Evolutionary conservation across 176 grass and related monocot genomes (phyloP), one percentile per base, ranked within the genome.

Genomic region (Cenchrus fungigraminus): DNA sequence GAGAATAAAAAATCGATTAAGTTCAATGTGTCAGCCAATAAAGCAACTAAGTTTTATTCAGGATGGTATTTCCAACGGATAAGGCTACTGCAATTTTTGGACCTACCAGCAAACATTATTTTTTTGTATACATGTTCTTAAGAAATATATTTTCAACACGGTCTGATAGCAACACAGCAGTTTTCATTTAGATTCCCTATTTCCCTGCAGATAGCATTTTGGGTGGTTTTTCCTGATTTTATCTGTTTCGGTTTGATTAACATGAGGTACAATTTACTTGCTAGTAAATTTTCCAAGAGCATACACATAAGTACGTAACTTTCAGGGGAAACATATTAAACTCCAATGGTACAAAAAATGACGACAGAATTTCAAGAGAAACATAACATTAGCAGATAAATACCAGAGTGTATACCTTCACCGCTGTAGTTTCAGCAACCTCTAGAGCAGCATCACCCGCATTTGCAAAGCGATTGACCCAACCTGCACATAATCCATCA

Each of bases 381-480:
- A 47, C 14, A 82, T 71, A 77, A 70, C 72, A 52, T 12, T 75
- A 71, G 16, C 69, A 87, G 16, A 63, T 68, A 76, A 71, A 7
- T 37, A 62, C 10, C 31, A 72, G 19, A 90, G 77, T 42, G 62
- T 14, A 55, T 71, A 93, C 88, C 77, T 90, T 93, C 49, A 9
- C 73, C 11, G 88, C 77, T 87, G 91, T 87, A 62, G 50, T 78
- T 82, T 90, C 91, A 87, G 87, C 91, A 66, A 84, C 82, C 43
- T 93, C 91, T 71, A 93, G 60, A 83, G 87, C 84, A 49, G 87
- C 91, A 69, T 92, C 91, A 81, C 91, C 91, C 56, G 88, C 91
- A 75, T 87, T 90, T 20, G 91, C 88, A 68, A 93, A 90, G 16
- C 88, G 91, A 82, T 93, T 90, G n/a, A 87, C 15, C 88, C 91